Evolutionary conservation across 192 early-diverging fungal genomes (phyloP), one percentile per base, ranked within the genome.

Genomic region (Funneliformis geosporum): DNA sequence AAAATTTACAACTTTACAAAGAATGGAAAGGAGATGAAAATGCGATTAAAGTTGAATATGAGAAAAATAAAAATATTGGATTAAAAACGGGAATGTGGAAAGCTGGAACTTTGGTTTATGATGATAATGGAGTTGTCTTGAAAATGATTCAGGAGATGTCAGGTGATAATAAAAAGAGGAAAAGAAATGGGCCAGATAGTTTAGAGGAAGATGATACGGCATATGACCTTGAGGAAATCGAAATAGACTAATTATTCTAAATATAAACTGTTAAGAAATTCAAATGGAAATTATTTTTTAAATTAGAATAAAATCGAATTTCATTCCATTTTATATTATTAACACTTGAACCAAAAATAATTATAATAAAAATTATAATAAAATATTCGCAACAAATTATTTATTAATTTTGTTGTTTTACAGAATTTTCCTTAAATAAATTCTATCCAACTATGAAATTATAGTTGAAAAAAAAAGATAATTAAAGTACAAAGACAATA

Each of bases 1-100:
- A 96, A 73, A 96, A 96, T 75, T 83, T 95, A 43, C 94, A 96
- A 81, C 84, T 94, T 50, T 96, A 96, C 84, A 90, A 92, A 76
- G 93, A 89, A 68, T 97, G 95, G 95, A 93, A 89, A 80, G 95
- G 95, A 12, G 85, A 88, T 78, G 91, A 84, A 47, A 88, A 89
- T 27, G 92, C 84, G 39, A 92, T 96, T 27, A 83, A 85, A 66
- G 80, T 83, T 46, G 93, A 96, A 74, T 96, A 92, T 81, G 92
- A 93, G 64, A 83, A 88, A 28, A 96, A 97, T 80, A 95, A 95
- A 81, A 90, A 88, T 1, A 93, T 96, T 76, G 95, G 94, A 16
- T 78, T 94, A 47, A 87, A 89, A 74, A 86, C 89, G 78, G 91
- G 90, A 7, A 85, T 88, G 55, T 97, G 94, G 95, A 96, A 95